Evolutionary conservation across 2,329 filamentous ascomycete species (phyloP).

Genomic region (Penicillium concentricum): DNA sequence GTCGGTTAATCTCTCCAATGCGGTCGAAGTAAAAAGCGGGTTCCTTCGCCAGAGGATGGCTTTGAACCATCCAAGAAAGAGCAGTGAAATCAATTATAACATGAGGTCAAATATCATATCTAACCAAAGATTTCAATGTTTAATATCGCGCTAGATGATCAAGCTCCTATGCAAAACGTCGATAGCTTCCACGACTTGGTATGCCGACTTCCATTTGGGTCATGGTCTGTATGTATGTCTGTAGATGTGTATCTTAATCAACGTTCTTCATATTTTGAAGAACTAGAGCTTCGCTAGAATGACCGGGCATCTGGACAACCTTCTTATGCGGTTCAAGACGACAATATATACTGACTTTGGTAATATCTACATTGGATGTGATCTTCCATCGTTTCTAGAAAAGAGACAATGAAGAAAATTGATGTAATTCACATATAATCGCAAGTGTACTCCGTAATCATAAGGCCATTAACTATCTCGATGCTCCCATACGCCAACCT

Average conservation of each 20-base stretch:
- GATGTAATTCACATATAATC: not conserved
- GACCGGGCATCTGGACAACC: conserved; percentile 11
- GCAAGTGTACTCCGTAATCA: not conserved
- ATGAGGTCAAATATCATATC: conserved; percentile 35
- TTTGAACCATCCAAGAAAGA: conserved; percentile 17
- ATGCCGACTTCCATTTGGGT: too few relatives aligned
- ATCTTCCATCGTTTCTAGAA: conserved; percentile 10
- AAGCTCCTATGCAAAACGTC: conserved; percentile 10
- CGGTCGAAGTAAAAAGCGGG: conserved; percentile 19
- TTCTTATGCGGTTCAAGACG: conserved; percentile 12
- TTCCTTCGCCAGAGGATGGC: conserved; percentile 7
- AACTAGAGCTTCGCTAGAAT: conserved; percentile 14
- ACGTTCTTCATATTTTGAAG: conserved; percentile 18
- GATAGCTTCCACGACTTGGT: too few relatives aligned
- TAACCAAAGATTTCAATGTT: conserved; percentile 41
- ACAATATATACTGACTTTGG: conserved; percentile 18
- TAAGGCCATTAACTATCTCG: not conserved
- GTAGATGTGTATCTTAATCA: conserved; percentile 17
- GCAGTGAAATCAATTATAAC: conserved; percentile 34
- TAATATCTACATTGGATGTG: conserved; percentile 14
- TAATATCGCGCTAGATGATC: conserved; percentile 44
- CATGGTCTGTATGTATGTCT: not conserved
- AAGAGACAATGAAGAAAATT: not conserved
- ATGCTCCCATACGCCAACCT: not conserved
- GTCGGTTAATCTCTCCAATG: conserved; percentile 21